A percentile compares a stretch with the other conserved stretches of the same genome.
Conservation (phyloP, 2,329 filamentous ascomycete genomes). For the Simplicillium aogashimaense region DNA sequence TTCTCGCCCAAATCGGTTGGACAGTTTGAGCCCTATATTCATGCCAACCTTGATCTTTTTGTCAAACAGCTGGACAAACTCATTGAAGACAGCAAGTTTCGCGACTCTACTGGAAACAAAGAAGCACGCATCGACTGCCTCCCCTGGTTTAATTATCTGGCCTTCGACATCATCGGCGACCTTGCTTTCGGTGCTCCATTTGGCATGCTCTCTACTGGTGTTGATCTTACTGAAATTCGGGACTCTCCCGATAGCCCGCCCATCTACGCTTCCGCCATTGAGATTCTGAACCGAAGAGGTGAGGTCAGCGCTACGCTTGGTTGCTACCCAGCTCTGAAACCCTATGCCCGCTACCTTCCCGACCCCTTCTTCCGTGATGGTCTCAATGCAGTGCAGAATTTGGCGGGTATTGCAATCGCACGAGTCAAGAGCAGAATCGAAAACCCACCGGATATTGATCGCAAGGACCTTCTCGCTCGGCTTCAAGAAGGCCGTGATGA, state of each 20-base stretch:
- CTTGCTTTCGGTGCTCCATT: conserved; percentile 43
- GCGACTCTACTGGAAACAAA: conserved; percentile 42
- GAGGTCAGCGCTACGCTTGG: conserved; percentile 79
- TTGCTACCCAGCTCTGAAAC: conserved; percentile 62
- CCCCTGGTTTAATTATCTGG: conserved; percentile 58
- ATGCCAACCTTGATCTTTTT: conserved; percentile 66
- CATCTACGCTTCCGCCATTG: conserved; percentile 67
- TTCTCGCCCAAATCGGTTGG: conserved; percentile 73
- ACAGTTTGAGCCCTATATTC: conserved; percentile 85
- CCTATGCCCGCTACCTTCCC: conserved; percentile 70
- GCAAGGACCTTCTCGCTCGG: conserved; percentile 71
- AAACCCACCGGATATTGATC: conserved; percentile 52
- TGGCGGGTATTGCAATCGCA: conserved; percentile 82
- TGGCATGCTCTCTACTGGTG: conserved; percentile 64
- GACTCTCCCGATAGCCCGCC: conserved; percentile 48
- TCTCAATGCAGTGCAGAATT: conserved; percentile 62
- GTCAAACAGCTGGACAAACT: conserved; percentile 63
- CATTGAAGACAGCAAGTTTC: conserved; percentile 30
- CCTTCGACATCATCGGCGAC: conserved; percentile 39
- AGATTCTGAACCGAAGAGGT: conserved; percentile 80
- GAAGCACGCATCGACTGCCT: conserved; percentile 63
- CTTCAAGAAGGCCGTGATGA: conserved; percentile 82
- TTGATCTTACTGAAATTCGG: conserved; percentile 67
- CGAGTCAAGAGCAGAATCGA: conserved; percentile 67
- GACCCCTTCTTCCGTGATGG: conserved; percentile 75